Conservation (phyloP, 2,329 filamentous ascomycete genomes). For the Fonsecaea pugnacius region DNA sequence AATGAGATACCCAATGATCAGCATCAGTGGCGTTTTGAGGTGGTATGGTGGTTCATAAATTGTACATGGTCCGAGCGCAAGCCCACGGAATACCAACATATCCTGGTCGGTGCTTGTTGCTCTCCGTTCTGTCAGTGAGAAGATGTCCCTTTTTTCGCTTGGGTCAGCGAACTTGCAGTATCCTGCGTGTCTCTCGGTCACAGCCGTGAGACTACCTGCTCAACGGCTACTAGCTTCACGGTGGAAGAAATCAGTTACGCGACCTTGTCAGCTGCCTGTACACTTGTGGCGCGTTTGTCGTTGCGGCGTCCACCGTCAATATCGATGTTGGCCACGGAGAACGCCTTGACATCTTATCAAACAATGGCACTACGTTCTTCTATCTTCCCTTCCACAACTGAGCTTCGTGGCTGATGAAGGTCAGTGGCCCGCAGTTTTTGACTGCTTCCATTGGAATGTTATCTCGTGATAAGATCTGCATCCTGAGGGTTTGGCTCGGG, state of each 20-base stretch:
- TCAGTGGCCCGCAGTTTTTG: too few relatives aligned
- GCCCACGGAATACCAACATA: conserved; percentile 2
- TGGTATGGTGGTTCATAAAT: neutral
- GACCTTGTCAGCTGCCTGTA: too few relatives aligned
- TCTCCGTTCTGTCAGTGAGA: neutral
- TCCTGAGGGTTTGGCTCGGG: too few relatives aligned
- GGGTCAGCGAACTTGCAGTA: neutral
- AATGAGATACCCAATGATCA: conserved; percentile 10
- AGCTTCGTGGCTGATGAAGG: too few relatives aligned
- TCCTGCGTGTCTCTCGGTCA: neutral
- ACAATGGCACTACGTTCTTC: too few relatives aligned
- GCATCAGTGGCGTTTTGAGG: conserved; percentile 15
- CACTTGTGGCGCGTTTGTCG: too few relatives aligned
- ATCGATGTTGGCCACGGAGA: too few relatives aligned
- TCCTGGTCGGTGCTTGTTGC: neutral
- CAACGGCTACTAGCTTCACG: neutral
- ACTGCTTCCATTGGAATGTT: too few relatives aligned
- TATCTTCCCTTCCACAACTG: too few relatives aligned
- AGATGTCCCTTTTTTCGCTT: neutral
- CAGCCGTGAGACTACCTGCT: neutral
- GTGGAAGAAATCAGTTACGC: neutral
- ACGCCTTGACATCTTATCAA: too few relatives aligned
- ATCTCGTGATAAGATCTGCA: too few relatives aligned
- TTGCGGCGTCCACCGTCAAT: too few relatives aligned
- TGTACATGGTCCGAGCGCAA: conserved; percentile 16